phyloP scores from a whole-genome alignment of 768 basidiomycete genomes.

The Leucocoprinus birnbaumii region DNA sequence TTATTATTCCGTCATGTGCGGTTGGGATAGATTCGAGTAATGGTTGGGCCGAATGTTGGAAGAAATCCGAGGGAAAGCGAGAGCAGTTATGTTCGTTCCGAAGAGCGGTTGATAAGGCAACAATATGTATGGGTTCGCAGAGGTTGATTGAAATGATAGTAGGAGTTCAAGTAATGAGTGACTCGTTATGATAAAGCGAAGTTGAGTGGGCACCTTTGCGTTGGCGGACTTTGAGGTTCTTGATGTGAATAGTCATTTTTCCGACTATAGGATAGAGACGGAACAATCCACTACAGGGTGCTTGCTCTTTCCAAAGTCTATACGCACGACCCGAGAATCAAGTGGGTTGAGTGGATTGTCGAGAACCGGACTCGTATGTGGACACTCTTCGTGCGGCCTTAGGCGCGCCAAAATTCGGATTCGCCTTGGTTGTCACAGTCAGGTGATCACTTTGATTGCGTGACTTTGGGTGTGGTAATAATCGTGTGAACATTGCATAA shows the following conservation, averaged over 20 bases:
- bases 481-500: not conserved
- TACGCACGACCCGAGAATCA: not conserved
- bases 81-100: no score
- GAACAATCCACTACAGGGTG: not conserved
- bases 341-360: not conserved
- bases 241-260: slow-evolving; percentile 64
- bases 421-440: not conserved
- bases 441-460: not conserved
- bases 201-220: slow-evolving; percentile 51
- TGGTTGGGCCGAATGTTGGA: not conserved
- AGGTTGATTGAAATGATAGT: no score
- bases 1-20: not conserved
- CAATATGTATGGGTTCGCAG: no score
- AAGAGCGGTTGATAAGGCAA: no score
- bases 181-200: not conserved
- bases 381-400: no score
- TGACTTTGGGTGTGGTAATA: not conserved
- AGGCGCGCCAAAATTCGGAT: not conserved
- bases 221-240: slow-evolving; percentile 78
- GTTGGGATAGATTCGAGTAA: not conserved
- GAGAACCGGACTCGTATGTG: not conserved
- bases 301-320: not conserved
- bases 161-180: not conserved
- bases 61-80: no score
- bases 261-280: not conserved